phyloP scores from a whole-genome alignment of 1,284 basidiomycete species.

The Cutaneotrichosporon dermatis region DNA sequence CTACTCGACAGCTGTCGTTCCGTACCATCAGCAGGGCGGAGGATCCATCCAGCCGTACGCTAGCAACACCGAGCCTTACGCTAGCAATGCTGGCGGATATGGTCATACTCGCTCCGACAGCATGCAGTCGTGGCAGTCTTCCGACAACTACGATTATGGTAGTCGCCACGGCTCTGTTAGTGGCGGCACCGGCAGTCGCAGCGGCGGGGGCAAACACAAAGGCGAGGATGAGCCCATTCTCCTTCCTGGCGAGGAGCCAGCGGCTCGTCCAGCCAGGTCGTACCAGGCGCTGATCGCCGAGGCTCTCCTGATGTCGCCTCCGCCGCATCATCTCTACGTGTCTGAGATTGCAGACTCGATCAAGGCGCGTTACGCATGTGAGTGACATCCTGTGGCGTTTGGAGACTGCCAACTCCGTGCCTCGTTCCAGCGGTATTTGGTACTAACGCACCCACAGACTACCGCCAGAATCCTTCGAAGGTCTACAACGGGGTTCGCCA shows the following conservation, averaged over 20 bases:
- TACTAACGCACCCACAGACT: slow-evolving; percentile 28
- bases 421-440: background rate
- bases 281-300: slow-evolving; percentile 48
- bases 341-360: slow-evolving; percentile 47
- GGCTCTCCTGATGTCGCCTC: slow-evolving; percentile 36
- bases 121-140: background rate
- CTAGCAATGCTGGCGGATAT: too few species aligned
- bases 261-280: slow-evolving; percentile 40
- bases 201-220: too few species aligned
- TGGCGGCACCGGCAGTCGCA: too few species aligned
- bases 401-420: background rate
- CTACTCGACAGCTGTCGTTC: background rate
- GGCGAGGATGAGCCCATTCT: slow-evolving; percentile 40
- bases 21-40: background rate
- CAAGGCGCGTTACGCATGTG: slow-evolving; percentile 43
- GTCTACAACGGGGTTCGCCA: slow-evolving; percentile 50
- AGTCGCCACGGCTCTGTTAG: background rate
- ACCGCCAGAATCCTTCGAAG: slow-evolving; percentile 47
- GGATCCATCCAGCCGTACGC: background rate
- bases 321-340: slow-evolving; percentile 46
- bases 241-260: slow-evolving; percentile 37
- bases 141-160: background rate
- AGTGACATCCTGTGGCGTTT: slow-evolving; percentile 21
- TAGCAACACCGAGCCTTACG: background rate
- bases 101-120: slow-evolving; percentile 1